Base-by-base conservation (phyloP, 208 protist genomes). In the Trypanosoma boissoni region DNA sequence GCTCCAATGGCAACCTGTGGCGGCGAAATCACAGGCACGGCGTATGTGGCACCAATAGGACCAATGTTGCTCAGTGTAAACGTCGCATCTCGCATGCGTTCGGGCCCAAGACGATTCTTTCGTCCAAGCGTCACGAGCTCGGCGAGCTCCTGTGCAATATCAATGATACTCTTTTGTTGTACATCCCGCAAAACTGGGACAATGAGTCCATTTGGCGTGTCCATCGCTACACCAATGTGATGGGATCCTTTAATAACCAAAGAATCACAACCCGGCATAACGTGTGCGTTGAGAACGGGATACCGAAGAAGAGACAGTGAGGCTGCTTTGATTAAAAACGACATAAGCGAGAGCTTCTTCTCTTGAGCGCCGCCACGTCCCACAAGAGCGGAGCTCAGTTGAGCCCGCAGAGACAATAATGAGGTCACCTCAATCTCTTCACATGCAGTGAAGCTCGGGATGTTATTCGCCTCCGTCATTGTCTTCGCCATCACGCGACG, bases 11-110 rank as follows among this genome's bases (percentile, higher is more conserved):
- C 86, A 5, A 98, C 95, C 56, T 98, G 82, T 16, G 96, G 96
- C 12, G 83, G 65, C 10, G 95, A 46, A 52, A 98, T 61, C 32
- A 98, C 73, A 8, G 97, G 96, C 27, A 56, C 72, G 14, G 89
- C 68, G 41, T 95, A 95, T 0, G 91, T 98, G 20, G 93, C 96
- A n/a, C 97, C 97, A 54, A 99, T 96, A 12, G 81, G 72, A 21
- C 97, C 97, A 70, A 99, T 97, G 77, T 99, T 99, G 34, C 89
- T 97, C 7, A 99, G 59, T 12, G 96, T 94, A 71, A 99, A 97
- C 27, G 96, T 98, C 53, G 95, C 96, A 23, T 82, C 93, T 2
- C 62, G 54, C 50, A 98, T 66, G 64, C 96, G 80, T 27, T 63
- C 58, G n/a, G 68, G 49, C 20, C 59, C 58, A 7, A 97, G 60